A percentile compares a stretch with the other conserved stretches of the same genome.
phyloP scores from a whole-genome alignment of 345 rosid species.

The Atalantia buxifolia region DNA sequence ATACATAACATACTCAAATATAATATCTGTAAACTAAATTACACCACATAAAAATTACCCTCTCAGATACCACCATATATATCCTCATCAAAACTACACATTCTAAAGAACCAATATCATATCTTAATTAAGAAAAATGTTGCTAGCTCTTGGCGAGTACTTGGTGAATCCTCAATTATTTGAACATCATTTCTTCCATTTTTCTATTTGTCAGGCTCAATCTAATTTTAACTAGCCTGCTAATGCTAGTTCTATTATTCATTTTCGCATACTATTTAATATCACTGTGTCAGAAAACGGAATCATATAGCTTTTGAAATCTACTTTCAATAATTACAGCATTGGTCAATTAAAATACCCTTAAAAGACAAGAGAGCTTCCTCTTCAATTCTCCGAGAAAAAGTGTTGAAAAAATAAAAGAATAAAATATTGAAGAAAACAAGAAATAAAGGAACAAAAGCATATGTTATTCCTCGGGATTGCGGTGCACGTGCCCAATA shows the following conservation, averaged over 20 bases:
- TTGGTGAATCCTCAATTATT: too few species aligned
- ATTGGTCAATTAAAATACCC: neutral
- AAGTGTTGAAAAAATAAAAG: too few species aligned
- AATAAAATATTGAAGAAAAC: neutral
- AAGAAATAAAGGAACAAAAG: neutral
- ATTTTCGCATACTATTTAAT: neutral
- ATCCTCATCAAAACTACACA: neutral
- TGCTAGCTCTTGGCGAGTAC: too few species aligned
- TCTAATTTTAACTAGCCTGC: too few species aligned
- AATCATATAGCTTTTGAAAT: neutral
- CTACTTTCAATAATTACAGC: neutral
- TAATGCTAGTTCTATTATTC: too few species aligned
- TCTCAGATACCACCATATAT: too few species aligned
- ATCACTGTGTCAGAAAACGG: neutral
- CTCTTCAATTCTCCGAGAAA: too few species aligned
- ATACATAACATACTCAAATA: too few species aligned
- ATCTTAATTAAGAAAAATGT: neutral
- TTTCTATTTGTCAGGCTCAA: too few species aligned
- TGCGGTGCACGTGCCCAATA: slow-evolving; percentile 35
- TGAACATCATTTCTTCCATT: too few species aligned
- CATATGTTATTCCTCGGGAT: slow-evolving; percentile 15
- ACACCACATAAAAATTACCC: too few species aligned
- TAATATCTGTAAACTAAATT: too few species aligned
- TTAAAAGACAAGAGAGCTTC: neutral
- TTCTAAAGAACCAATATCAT: neutral